Percentiles rank a stretch among this genome's conserved stretches.
phyloP scores from a whole-genome alignment of 148 eudicot genomes.

The Amaranthus palmeri region DNA sequence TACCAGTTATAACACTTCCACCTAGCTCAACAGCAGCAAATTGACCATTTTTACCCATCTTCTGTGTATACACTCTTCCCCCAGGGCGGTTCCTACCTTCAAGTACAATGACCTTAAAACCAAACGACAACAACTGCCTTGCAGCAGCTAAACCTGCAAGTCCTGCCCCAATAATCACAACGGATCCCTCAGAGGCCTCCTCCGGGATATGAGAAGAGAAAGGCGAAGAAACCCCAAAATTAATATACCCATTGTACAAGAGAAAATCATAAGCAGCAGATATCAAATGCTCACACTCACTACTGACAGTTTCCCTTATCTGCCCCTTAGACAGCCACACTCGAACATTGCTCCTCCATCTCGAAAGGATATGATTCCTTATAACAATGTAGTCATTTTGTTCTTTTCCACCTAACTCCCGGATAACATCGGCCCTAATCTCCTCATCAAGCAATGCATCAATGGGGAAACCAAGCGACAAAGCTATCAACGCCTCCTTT shows the following conservation, averaged over 20 bases:
- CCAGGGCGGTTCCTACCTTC: conserved; percentile 93
- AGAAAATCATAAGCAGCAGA: conserved; percentile 83
- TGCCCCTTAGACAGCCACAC: conserved; percentile 70
- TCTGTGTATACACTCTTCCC: conserved; percentile 88
- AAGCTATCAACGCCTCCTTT: conserved; percentile 80
- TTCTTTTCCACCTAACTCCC: conserved; percentile 68
- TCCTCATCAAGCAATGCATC: conserved; percentile 79
- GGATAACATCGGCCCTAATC: conserved; percentile 75
- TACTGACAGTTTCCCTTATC: conserved; percentile 78
- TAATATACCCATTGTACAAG: conserved; percentile 71
- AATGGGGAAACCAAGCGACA: conserved; percentile 88
- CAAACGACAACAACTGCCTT: conserved; percentile 78
- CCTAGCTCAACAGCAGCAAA: conserved; percentile 83
- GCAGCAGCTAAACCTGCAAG: conserved; percentile 96
- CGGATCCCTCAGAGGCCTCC: conserved; percentile 68
- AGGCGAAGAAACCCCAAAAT: conserved; percentile 69
- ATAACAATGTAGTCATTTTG: conserved; percentile 91
- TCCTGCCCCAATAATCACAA: conserved; percentile 84
- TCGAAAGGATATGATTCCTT: conserved; percentile 84
- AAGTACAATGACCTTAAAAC: conserved; percentile 72
- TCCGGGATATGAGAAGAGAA: conserved; percentile 57
- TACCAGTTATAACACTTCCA: conserved; percentile 93
- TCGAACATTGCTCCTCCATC: conserved; percentile 77
- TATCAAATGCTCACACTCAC: conserved; percentile 67
- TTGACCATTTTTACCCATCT: conserved; percentile 55